These are phyloP conservation scores for Elsinoe perseae DNA, from an alignment of 2,329 filamentous ascomycete genomes.

Conservation along the genomic window DNA sequence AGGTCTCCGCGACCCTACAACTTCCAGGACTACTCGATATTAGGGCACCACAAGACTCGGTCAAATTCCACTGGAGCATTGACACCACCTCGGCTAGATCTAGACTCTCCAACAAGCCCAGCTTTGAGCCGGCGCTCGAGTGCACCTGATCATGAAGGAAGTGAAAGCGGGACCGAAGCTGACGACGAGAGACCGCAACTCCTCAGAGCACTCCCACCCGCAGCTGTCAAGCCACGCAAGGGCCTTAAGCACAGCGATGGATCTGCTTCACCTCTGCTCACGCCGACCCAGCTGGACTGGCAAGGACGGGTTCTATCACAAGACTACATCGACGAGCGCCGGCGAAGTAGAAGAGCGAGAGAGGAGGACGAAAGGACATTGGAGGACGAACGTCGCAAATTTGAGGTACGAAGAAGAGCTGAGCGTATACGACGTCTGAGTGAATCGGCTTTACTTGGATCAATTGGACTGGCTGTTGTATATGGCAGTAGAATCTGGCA, in stretches of 20 bases:
- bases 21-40: slow-evolving; percentile 11
- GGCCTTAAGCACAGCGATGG: slow-evolving; percentile 53
- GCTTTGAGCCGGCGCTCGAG: slow-evolving; percentile 5
- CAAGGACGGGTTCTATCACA: slow-evolving; percentile 34
- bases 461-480: slow-evolving; percentile 43
- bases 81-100: neutral
- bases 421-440: slow-evolving; percentile 66
- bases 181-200: slow-evolving; percentile 76
- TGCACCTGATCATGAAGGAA: slow-evolving; percentile 32
- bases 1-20: slow-evolving; percentile 13
- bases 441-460: slow-evolving; percentile 48
- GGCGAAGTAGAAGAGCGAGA: slow-evolving; percentile 26
- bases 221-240: slow-evolving; percentile 65
- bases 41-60: neutral
- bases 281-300: slow-evolving; percentile 41
- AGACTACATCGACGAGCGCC: slow-evolving; percentile 31
- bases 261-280: slow-evolving; percentile 35
- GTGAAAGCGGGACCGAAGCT: slow-evolving; percentile 89
- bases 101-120: neutral
- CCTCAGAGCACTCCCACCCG: slow-evolving; percentile 75
- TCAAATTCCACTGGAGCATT: slow-evolving; percentile 2
- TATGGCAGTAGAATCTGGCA: slow-evolving; percentile 29
- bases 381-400: slow-evolving; percentile 54
- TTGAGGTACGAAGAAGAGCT: slow-evolving; percentile 77
- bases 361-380: slow-evolving; percentile 35